Evolutionary conservation across 371 early-diverging fungal genomes (phyloP), one percentile per base, ranked within the genome.

Genomic region (Cokeromyces recurvatus): DNA sequence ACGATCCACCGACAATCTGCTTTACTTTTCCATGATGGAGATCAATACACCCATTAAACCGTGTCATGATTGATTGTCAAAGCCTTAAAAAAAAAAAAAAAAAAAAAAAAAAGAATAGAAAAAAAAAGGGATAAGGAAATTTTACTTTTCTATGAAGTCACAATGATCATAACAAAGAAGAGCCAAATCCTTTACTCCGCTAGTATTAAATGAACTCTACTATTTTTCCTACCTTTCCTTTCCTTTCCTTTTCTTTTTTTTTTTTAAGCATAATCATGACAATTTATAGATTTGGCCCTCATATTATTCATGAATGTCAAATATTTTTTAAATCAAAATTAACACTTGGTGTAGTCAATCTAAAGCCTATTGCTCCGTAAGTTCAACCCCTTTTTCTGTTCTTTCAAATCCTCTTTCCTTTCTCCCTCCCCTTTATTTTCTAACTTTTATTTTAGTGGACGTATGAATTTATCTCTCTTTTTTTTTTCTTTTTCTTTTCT

Each of bases 21-120:
- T 98, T 98, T 45, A 98, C 98, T 68, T 91, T 78, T 29, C 98
- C 98, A 21, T 85, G 62, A 71, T 98, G 98, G 48, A 98, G 76
- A 73, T 98, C 97, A 55, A 96, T 95, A 69, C 98, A 97, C 1
- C 95, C 95, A 25, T 92, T 81, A 71, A 97, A 95, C 53, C 73
- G 74, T 39, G 89, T 81, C 65, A 69, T 74, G 52, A 12, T 23
- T 38, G n/a, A n/a, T n/a, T n/a, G n/a, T n/a, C n/a, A n/a, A n/a
- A n/a, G 20, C 10, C 34, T 35, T 20, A 27, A 15, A 17, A 29
- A 35, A 15, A 27, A 25, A 21, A 16, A 43, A 38, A 43, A n/a
- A n/a, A n/a, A n/a, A n/a, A n/a, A n/a, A n/a, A n/a, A n/a, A n/a
- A n/a, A n/a, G n/a, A n/a, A n/a, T 29, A 35, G 20, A 16, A 46